Conservation (phyloP, 129 eudicot genomes). For the Artemisia argyi region DNA sequence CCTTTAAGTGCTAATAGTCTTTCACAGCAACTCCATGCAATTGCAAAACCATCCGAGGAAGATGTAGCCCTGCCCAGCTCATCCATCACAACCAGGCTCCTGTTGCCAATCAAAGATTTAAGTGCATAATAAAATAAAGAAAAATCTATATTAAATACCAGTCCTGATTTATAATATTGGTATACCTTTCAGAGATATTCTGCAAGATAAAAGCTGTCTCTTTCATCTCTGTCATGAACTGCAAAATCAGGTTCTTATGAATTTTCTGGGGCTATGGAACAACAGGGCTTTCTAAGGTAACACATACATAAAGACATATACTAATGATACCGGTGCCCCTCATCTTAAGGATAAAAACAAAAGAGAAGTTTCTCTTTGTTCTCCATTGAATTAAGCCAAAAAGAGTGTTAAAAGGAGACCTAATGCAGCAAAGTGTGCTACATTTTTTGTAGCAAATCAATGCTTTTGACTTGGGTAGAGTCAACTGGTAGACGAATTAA, state of each 20-base stretch:
- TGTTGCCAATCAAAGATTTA: conserved; percentile 34
- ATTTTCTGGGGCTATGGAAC: not conserved
- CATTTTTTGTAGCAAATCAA: not conserved
- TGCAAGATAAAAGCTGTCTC: conserved; percentile 97
- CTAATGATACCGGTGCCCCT: not conserved
- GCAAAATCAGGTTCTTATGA: conserved; percentile 35
- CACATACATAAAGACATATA: not conserved
- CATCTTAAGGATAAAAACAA: not conserved
- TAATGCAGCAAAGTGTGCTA: not conserved
- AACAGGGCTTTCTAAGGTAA: conserved; percentile 3
- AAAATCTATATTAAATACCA: not conserved
- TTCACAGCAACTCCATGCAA: conserved; percentile 99
- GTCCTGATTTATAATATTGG: not conserved
- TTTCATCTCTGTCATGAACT: conserved; percentile 99
- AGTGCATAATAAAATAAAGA: not conserved
- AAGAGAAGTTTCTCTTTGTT: not conserved
- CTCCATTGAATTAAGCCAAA: not conserved
- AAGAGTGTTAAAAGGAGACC: not conserved
- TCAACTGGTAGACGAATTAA: too few species aligned
- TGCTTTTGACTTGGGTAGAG: not conserved
- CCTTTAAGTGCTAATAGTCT: conserved; percentile 80
- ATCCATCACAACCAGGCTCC: conserved; percentile 96
- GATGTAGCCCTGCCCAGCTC: conserved; percentile 99
- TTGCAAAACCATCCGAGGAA: conserved; percentile 95
- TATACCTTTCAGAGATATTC: conserved; percentile 81